Base-by-base conservation (phyloP, 306 rosid species). In the Potentilla sterilis region DNA sequence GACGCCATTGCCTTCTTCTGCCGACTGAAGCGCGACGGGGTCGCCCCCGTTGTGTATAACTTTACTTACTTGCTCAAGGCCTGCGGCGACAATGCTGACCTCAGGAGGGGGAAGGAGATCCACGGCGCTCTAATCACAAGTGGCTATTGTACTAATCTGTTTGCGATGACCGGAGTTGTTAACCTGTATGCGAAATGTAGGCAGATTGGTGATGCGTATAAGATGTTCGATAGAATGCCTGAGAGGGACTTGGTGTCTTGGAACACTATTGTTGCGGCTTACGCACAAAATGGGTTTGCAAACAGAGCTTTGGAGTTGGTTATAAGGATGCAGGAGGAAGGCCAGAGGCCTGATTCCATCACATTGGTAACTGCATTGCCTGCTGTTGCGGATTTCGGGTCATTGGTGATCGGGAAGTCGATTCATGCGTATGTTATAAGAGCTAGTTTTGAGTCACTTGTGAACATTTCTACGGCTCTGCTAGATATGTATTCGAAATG, bases 181-280 rank as follows among this genome's bases (percentile, higher is more conserved):
- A 95, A 92, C 66, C 10, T 94, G 88, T 94, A 90, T 71, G 96
- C 93, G 0, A 94, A 94, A 38, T 92, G 98, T 55, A 85, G 88
- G 69, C 82, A 82, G 82, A 83, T 94, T 73, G 49, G 74, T 61
- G 93, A 92, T 12, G 97, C 98, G 0, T 75, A 84, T 68, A 87
- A 90, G 88, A 90, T 95, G 96, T 92, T 95, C 6, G 96, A 84
- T 66, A 90, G 96, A 90, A 90, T 90, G 98, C 95, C 96, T 21
- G 84, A 78, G 13, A 87, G 83, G 76, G 98, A 92, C 75, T 79
- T 87, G 85, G 96, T 94, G 69, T 90, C 88, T 42, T 95, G 98
- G 98, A 92, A 90, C 74, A 89, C 96, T 0, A 81, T 95, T 18
- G 74, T 92, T 32, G 86, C 97, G 2, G 98, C 95, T 11, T 90